Evolutionary conservation across 2,329 filamentous ascomycete species (phyloP).

Genomic region (Endoconidiophora polonica): DNA sequence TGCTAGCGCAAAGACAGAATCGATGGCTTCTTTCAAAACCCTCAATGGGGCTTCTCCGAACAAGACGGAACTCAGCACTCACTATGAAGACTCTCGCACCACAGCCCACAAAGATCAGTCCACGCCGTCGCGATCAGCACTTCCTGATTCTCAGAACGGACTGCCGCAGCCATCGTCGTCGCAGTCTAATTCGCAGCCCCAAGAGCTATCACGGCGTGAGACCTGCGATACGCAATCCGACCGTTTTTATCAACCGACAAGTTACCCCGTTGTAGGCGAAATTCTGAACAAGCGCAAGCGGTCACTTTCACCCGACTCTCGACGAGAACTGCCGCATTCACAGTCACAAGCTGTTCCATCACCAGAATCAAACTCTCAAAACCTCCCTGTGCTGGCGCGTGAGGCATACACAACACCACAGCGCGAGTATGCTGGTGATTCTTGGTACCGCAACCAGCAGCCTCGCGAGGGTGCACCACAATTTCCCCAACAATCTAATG

Average conservation of each 20-base stretch:
- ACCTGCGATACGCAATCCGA: slow-evolving; percentile 10
- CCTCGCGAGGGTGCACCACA: slow-evolving; percentile 32
- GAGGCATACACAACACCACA: slow-evolving; percentile 27
- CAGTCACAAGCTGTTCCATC: slow-evolving; percentile 14
- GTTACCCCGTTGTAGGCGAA: slow-evolving; percentile 21
- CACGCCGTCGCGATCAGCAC: slow-evolving; percentile 13
- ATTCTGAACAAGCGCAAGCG: slow-evolving; percentile 50
- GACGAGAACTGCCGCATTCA: slow-evolving; percentile 22
- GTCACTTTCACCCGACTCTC: slow-evolving; percentile 42
- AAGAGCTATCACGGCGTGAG: slow-evolving; percentile 5
- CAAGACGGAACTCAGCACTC: slow-evolving; percentile 19
- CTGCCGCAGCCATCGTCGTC: slow-evolving; percentile 3
- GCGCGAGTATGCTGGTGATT: slow-evolving; percentile 28
- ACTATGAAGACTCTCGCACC: slow-evolving; percentile 9
- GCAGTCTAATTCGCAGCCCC: slow-evolving; percentile 2
- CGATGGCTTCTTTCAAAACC: slow-evolving; percentile 35
- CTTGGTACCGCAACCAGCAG: slow-evolving; percentile 32
- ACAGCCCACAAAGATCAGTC: slow-evolving; percentile 3
- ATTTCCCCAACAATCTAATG: slow-evolving; percentile 28
- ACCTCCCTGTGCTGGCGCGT: slow-evolving; percentile 13
- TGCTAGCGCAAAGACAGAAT: neutral
- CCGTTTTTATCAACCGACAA: slow-evolving; percentile 7
- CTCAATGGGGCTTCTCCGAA: slow-evolving; percentile 35
- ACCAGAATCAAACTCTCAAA: slow-evolving; percentile 2
- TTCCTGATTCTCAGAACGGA: slow-evolving; percentile 10